A percentile compares a stretch with the other conserved stretches of the same genome.
Evolutionary conservation across 805 yeast species (phyloP).

Genomic region (Zygotorulaspora danielsina): DNA sequence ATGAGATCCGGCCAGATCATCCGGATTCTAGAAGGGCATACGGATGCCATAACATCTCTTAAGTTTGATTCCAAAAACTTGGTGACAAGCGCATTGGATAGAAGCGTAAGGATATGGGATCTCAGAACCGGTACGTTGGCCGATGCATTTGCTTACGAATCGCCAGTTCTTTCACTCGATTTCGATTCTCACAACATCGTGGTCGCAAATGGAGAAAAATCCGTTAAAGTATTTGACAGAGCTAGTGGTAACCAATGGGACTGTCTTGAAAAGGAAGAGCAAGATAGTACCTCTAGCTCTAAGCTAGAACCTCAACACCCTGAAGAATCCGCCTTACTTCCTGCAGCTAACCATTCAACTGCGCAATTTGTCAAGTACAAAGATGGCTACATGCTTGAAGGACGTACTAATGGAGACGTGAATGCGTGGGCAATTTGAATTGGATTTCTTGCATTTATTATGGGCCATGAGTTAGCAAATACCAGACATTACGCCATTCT

Average conservation of each 20-base stretch:
- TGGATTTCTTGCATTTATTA: too few relatives aligned
- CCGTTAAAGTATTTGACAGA: slow-evolving; percentile 56
- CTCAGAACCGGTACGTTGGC: slow-evolving; percentile 59
- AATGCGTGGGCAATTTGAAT: slow-evolving; percentile 58
- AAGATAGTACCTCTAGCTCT: slow-evolving; percentile 11
- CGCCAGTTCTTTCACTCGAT: slow-evolving; percentile 51
- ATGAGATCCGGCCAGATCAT: slow-evolving; percentile 64
- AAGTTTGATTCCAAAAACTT: slow-evolving; percentile 65
- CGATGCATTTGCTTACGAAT: slow-evolving; percentile 58
- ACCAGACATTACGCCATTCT: too few relatives aligned
- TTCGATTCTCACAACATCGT: slow-evolving; percentile 58
- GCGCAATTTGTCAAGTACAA: slow-evolving; percentile 47
- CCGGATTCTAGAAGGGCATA: slow-evolving; percentile 59
- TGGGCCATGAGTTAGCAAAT: too few relatives aligned
- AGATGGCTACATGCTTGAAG: slow-evolving; percentile 65
- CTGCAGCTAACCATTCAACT: slow-evolving; percentile 13
- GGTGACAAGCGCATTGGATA: slow-evolving; percentile 59
- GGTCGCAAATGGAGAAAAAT: slow-evolving; percentile 45
- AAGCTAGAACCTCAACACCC: slow-evolving; percentile 6
- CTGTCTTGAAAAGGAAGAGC: slow-evolving; percentile 43
- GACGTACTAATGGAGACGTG: slow-evolving; percentile 54
- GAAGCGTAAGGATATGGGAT: slow-evolving; percentile 70
- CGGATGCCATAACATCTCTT: slow-evolving; percentile 61
- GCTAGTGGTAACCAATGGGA: slow-evolving; percentile 49
- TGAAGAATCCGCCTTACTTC: not conserved